A percentile compares a stretch with the other conserved stretches of the same genome.
Conservation (phyloP, 257 asterid species). For the Solanum peruvianum region DNA sequence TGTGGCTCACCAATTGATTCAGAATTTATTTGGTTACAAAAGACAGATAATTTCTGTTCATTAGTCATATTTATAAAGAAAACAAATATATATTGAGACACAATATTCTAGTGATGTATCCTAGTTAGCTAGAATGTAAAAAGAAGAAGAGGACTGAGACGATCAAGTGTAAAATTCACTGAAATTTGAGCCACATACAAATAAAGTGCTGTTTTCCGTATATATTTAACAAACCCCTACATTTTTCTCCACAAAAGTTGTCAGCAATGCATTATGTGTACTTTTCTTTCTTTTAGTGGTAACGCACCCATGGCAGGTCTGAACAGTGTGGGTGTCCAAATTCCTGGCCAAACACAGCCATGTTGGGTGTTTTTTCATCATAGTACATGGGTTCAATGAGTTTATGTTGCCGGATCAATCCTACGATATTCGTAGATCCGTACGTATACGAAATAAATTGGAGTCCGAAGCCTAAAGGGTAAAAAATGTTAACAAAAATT, state of each 20-base stretch:
- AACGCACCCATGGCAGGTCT: too few relatives aligned
- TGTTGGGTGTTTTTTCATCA: neutral
- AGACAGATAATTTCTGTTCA: neutral
- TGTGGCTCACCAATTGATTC: neutral
- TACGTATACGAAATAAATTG: too few relatives aligned
- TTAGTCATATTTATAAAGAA: neutral
- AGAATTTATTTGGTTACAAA: neutral
- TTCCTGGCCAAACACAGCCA: neutral
- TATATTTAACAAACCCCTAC: neutral
- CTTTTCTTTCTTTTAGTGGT: too few relatives aligned
- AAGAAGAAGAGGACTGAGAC: neutral
- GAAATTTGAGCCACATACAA: neutral
- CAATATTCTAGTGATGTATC: neutral
- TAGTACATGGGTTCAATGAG: neutral
- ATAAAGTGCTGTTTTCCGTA: neutral
- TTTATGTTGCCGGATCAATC: neutral
- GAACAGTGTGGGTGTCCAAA: too few relatives aligned
- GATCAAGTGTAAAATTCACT: neutral
- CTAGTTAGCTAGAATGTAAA: neutral
- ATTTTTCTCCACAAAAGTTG: too few relatives aligned
- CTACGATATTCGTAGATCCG: neutral
- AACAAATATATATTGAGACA: too few relatives aligned
- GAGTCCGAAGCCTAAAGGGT: too few relatives aligned
- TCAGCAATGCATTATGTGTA: too few relatives aligned
- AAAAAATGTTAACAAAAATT: too few relatives aligned